Conservation (phyloP, 805 yeast species). For the Sugiyamaella floridensis region DNA sequence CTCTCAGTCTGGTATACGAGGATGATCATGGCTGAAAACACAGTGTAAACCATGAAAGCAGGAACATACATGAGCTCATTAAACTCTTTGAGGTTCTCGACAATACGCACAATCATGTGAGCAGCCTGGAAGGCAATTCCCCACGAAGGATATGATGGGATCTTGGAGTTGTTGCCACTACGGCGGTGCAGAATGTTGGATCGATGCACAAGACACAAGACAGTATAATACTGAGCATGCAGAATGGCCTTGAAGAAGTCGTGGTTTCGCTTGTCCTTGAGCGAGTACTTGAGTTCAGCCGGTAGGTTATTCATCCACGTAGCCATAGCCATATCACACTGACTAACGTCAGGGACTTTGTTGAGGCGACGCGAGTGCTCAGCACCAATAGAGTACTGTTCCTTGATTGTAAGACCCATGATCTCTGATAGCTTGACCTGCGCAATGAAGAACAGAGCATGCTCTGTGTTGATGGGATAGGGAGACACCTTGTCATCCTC, state of each 20-base stretch:
- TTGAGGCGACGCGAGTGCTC: constrained; percentile 40
- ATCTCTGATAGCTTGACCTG: constrained; percentile 62
- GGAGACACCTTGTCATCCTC: constrained; percentile 33
- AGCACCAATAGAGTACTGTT: constrained; percentile 65
- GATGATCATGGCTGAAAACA: constrained; percentile 61
- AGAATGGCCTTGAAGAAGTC: constrained; percentile 51
- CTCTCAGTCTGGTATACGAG: constrained; percentile 60
- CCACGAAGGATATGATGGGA: constrained; percentile 53
- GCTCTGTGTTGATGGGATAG: constrained; percentile 42
- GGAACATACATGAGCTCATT: constrained; percentile 48
- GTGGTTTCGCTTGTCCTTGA: constrained; percentile 47
- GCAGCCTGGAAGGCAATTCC: constrained; percentile 80
- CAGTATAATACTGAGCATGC: constrained; percentile 63
- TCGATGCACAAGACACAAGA: constrained; percentile 65
- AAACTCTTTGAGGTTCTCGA: constrained; percentile 46
- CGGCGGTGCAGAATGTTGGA: constrained; percentile 45
- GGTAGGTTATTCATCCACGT: constrained; percentile 69
- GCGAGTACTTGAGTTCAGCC: constrained; percentile 51
- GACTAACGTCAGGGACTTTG: constrained; percentile 45
- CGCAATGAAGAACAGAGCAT: constrained; percentile 54
- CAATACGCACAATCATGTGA: constrained; percentile 60
- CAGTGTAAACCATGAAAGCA: constrained; percentile 50
- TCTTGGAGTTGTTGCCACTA: constrained; percentile 2
- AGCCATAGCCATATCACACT: constrained; percentile 71
- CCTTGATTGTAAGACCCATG: constrained; percentile 59